Percentiles rank a stretch among this genome's conserved stretches.
Conservation (phyloP, 768 basidiomycete species). For the Rhodotorula babjevae region DNA sequence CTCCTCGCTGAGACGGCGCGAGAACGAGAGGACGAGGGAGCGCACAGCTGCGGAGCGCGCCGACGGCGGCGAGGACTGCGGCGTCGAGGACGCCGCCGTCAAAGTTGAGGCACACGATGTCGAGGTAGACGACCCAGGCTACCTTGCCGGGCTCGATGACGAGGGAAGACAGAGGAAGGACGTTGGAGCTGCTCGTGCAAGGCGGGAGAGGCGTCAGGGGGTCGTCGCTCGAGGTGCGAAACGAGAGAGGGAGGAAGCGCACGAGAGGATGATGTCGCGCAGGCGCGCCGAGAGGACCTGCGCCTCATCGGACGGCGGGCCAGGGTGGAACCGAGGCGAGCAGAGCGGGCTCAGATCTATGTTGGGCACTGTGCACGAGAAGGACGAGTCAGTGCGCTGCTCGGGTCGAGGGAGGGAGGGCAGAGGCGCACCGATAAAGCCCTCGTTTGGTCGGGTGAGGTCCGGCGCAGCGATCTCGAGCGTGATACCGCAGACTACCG, state of each 20-base stretch:
- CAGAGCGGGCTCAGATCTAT: slow-evolving; percentile 89
- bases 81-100: slow-evolving; percentile 96
- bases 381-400: not conserved
- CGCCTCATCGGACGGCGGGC: slow-evolving; percentile 89
- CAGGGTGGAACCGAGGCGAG: slow-evolving; percentile 88
- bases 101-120: slow-evolving; percentile 92
- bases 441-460: slow-evolving; percentile 64
- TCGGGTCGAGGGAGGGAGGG: not conserved
- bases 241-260: slow-evolving; percentile 44
- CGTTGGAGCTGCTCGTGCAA: slow-evolving; percentile 55
- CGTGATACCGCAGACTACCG: slow-evolving; percentile 90
- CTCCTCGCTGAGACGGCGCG: too few species aligned
- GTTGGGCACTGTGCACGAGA: slow-evolving; percentile 69
- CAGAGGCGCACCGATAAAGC: slow-evolving; percentile 67
- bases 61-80: slow-evolving; percentile 75
- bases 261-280: slow-evolving; percentile 72
- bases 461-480: slow-evolving; percentile 91
- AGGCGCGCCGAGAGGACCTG: slow-evolving; percentile 81
- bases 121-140: slow-evolving; percentile 91
- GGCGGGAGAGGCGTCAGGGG: not conserved
- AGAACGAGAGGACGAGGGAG: slow-evolving; percentile 60
- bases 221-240: not conserved
- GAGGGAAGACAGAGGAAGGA: slow-evolving; percentile 63
- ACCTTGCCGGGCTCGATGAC: slow-evolving; percentile 75
- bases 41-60: slow-evolving; percentile 66